A percentile compares a stretch with the other conserved stretches of the same genome.
These are phyloP conservation scores for Eudorina sp. DNA, from an alignment of 139 green algal genomes.

Conservation along the genomic window DNA sequence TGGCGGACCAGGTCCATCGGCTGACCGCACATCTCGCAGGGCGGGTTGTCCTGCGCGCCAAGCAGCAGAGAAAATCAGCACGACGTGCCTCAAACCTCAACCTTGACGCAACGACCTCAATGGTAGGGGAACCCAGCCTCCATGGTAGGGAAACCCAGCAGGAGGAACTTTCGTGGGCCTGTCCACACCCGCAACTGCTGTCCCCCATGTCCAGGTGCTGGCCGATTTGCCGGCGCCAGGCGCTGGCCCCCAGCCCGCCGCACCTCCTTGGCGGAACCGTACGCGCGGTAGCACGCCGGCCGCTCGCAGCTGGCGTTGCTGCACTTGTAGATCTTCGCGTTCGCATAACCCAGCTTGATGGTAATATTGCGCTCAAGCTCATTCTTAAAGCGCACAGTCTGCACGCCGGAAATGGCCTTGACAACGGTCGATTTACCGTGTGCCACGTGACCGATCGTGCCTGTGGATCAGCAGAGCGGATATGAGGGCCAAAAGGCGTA, in stretches of 20 bases:
- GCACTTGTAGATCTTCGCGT: constrained; percentile 99
- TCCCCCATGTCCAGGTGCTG: too few relatives aligned
- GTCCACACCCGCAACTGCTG: too few relatives aligned
- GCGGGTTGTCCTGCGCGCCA: constrained; percentile 57
- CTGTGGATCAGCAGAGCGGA: too few relatives aligned
- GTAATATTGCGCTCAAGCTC: constrained; percentile 99
- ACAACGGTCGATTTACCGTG: constrained; percentile 99
- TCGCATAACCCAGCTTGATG: constrained; percentile 98
- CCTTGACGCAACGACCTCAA: too few relatives aligned
- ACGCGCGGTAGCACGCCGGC: constrained; percentile 90
- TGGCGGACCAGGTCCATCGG: constrained; percentile 95
- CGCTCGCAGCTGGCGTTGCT: constrained; percentile 85
- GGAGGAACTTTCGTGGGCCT: too few relatives aligned
- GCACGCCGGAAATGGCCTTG: constrained; percentile 98
- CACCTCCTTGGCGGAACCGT: constrained; percentile 93
- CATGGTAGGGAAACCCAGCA: too few relatives aligned
- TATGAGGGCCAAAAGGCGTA: too few relatives aligned
- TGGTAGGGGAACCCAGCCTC: too few relatives aligned
- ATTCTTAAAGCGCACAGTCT: constrained; percentile 99
- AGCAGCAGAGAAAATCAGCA: too few relatives aligned
- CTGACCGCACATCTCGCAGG: constrained; percentile 69
- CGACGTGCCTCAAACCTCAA: too few relatives aligned
- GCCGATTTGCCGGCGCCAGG: too few relatives aligned
- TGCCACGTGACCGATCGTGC: constrained; percentile 98
- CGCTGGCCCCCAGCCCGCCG: background rate